Percentiles rank a stretch among this genome's conserved stretches.
phyloP scores from a whole-genome alignment of 805 yeast genomes.

The Grigorovia humatica region DNA sequence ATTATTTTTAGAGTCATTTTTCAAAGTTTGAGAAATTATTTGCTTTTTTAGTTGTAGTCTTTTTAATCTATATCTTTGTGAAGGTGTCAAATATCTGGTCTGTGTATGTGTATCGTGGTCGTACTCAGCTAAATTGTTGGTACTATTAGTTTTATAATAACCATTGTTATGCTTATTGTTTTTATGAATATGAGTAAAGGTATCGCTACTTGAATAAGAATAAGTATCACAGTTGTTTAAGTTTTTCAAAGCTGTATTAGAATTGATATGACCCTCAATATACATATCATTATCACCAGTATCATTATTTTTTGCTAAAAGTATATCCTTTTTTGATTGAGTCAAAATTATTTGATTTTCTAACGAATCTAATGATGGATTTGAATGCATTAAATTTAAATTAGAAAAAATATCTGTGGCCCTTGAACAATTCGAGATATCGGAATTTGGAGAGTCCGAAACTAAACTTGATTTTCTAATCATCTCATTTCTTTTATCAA shows the following conservation, averaged over 20 bases:
- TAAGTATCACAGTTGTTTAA: background rate
- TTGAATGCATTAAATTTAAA: background rate
- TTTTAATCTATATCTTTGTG: conserved; percentile 31
- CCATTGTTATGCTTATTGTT: background rate
- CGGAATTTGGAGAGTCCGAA: background rate
- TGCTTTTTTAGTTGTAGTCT: conserved; percentile 27
- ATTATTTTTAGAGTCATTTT: background rate
- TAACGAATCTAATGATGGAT: background rate
- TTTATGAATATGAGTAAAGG: background rate
- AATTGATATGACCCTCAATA: no score
- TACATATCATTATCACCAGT: background rate
- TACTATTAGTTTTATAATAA: background rate
- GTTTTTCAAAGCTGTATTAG: background rate
- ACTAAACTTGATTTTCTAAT: background rate
- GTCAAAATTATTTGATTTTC: background rate
- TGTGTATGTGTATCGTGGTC: conserved; percentile 1
- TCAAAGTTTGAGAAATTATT: conserved; percentile 11
- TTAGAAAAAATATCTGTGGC: background rate
- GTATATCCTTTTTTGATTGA: background rate
- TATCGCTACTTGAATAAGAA: background rate
- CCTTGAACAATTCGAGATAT: background rate
- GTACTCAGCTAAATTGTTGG: conserved; percentile 1
- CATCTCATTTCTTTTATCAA: background rate
- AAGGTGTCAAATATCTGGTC: conserved; percentile 27
- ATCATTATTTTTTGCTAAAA: background rate